These are phyloP conservation scores for Rhynchosporium agropyri DNA, from an alignment of 2,329 filamentous ascomycete genomes.

Conservation along the genomic window DNA sequence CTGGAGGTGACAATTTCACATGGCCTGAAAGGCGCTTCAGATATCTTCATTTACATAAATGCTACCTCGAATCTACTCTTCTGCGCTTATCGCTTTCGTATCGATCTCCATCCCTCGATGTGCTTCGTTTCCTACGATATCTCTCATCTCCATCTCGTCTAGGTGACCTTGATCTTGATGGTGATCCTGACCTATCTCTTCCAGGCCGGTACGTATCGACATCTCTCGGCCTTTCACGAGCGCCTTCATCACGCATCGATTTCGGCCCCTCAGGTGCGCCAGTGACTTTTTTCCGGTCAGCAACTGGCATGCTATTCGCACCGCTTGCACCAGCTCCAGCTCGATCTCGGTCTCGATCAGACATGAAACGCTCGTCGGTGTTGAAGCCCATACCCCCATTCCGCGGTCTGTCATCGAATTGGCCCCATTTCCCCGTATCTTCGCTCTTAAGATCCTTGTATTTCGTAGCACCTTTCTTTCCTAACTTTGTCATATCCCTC, in stretches of 20 bases:
- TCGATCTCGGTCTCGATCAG: constrained; percentile 61
- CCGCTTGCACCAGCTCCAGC: constrained; percentile 57
- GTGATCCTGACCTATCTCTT: constrained; percentile 46
- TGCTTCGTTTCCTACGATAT: constrained; percentile 59
- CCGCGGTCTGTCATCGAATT: constrained; percentile 55
- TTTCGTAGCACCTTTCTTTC: constrained; percentile 86
- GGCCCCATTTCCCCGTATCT: constrained; percentile 87
- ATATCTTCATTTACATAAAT: constrained; percentile 24
- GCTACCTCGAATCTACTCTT: constrained; percentile 50
- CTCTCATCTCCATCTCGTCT: constrained; percentile 53
- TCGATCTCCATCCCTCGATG: constrained; percentile 55
- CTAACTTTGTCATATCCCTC: constrained; percentile 89
- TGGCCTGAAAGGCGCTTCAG: neutral
- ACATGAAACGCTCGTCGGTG: constrained; percentile 68
- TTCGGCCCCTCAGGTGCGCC: constrained; percentile 41
- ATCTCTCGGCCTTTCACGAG: constrained; percentile 43
- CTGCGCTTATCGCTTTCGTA: constrained; percentile 63
- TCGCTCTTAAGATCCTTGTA: constrained; percentile 88
- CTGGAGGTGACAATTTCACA: too few species aligned
- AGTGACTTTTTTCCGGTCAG: constrained; percentile 51
- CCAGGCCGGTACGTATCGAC: constrained; percentile 36
- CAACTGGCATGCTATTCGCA: constrained; percentile 71
- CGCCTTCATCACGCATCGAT: constrained; percentile 38
- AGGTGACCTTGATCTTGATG: constrained; percentile 54
- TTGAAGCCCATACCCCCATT: constrained; percentile 47